Conservation (phyloP, 2,329 filamentous ascomycete species). For the Coniochaeta prunicola region DNA sequence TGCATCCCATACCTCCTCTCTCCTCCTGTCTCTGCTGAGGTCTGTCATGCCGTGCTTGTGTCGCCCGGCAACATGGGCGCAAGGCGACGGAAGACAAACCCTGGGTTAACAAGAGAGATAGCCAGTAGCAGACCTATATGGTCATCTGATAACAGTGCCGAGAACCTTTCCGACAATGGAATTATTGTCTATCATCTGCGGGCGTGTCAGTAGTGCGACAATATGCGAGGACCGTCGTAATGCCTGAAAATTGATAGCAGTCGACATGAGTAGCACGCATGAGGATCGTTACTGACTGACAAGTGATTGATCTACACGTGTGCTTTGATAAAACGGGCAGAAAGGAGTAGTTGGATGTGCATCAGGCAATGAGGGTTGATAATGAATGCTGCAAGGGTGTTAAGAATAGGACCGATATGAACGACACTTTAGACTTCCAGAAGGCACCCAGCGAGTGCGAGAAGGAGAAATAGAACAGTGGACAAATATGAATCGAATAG, state of each 20-base stretch:
- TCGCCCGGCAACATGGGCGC: neutral
- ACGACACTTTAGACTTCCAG: too few relatives aligned
- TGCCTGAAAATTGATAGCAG: too few relatives aligned
- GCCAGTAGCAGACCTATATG: neutral
- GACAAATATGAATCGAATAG: neutral
- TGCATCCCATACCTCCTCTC: conserved; percentile 26
- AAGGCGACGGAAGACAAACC: neutral
- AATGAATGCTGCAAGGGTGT: too few relatives aligned
- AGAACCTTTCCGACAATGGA: neutral
- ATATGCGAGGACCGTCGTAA: too few relatives aligned
- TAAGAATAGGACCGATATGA: too few relatives aligned
- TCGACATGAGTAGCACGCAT: too few relatives aligned
- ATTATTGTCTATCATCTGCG: neutral
- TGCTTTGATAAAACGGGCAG: too few relatives aligned
- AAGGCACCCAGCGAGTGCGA: neutral
- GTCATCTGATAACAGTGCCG: neutral
- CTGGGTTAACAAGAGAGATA: neutral
- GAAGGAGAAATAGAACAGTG: neutral
- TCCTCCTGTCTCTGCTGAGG: conserved; percentile 4
- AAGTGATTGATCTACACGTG: too few relatives aligned
- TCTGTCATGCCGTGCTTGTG: neutral
- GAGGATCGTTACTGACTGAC: too few relatives aligned
- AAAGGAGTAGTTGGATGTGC: too few relatives aligned
- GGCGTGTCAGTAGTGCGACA: neutral
- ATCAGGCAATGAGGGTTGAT: too few relatives aligned